phyloP scores from a whole-genome alignment of 768 basidiomycete genomes.

The Lactarius indigo region DNA sequence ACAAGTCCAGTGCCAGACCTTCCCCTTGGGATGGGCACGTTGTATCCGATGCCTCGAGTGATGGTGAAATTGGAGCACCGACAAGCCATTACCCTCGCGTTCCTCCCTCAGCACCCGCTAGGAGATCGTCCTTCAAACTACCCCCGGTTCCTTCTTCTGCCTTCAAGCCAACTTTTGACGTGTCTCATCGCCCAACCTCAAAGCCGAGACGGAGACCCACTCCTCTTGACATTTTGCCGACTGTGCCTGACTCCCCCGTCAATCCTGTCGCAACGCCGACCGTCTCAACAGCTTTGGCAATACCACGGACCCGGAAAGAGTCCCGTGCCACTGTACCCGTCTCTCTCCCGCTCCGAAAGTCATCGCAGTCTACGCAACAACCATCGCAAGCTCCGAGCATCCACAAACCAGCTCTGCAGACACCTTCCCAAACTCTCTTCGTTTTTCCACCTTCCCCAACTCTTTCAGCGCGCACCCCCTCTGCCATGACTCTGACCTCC shows the following conservation, averaged over 20 bases:
- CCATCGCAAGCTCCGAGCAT: slow-evolving; percentile 27
- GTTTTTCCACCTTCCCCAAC: slow-evolving; percentile 81
- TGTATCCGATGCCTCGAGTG: slow-evolving; percentile 31
- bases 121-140: slow-evolving; percentile 25
- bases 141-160: slow-evolving; percentile 45
- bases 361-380: slow-evolving; percentile 26
- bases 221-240: slow-evolving; percentile 58
- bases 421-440: slow-evolving; percentile 81
- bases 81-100: slow-evolving; percentile 4
- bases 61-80: slow-evolving; percentile 23
- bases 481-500: slow-evolving; percentile 78
- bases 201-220: slow-evolving; percentile 61
- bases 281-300: slow-evolving; percentile 23
- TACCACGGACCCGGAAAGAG: slow-evolving; percentile 47
- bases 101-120: slow-evolving; percentile 20
- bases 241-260: slow-evolving; percentile 72
- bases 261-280: slow-evolving; percentile 43
- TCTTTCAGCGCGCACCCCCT: slow-evolving; percentile 58
- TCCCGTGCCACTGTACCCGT: slow-evolving; percentile 54
- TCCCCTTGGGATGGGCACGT: slow-evolving; percentile 34
- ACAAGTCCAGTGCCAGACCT: slow-evolving; percentile 34
- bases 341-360: slow-evolving; percentile 47
- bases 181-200: slow-evolving; percentile 30
- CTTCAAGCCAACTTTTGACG: slow-evolving; percentile 48
- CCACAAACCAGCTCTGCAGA: slow-evolving; percentile 32